phyloP scores from a whole-genome alignment of 2,329 filamentous ascomycete genomes.

The Fonsecaea erecta region DNA sequence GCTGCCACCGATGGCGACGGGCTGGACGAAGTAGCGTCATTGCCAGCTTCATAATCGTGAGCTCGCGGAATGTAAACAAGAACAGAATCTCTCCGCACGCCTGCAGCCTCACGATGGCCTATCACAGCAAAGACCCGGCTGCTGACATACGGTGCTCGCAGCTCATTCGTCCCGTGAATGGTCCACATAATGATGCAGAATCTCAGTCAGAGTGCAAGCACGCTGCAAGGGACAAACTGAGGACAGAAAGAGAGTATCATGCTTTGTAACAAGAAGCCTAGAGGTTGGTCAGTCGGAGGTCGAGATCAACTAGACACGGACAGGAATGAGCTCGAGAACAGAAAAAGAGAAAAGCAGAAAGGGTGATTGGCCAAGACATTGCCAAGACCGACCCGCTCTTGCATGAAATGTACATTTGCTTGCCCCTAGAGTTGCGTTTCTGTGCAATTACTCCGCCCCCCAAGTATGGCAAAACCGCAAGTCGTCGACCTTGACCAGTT shows the following conservation, averaged over 20 bases:
- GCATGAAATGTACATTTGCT: neutral
- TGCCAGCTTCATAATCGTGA: constrained; percentile 7
- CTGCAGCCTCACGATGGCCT: neutral
- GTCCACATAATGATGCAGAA: constrained; percentile 4
- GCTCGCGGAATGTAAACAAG: constrained; percentile 22
- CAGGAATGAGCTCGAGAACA: neutral
- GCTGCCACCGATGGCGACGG: neutral
- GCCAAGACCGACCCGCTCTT: neutral
- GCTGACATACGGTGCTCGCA: neutral
- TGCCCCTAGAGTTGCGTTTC: neutral
- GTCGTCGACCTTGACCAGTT: too few species aligned
- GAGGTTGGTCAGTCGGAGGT: neutral
- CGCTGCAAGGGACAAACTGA: neutral
- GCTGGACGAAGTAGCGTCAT: neutral
- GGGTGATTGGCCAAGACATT: neutral
- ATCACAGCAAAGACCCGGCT: neutral
- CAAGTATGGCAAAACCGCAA: too few species aligned
- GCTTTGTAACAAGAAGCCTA: neutral
- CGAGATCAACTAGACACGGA: neutral
- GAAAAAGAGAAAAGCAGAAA: neutral
- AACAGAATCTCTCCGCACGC: constrained; percentile 9
- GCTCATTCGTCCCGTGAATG: neutral
- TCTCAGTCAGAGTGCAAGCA: constrained; percentile 3
- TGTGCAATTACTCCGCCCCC: neutral
- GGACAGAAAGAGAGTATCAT: neutral